phyloP scores from a whole-genome alignment of 148 eudicot genomes.

The Dysphania ambrosioides region DNA sequence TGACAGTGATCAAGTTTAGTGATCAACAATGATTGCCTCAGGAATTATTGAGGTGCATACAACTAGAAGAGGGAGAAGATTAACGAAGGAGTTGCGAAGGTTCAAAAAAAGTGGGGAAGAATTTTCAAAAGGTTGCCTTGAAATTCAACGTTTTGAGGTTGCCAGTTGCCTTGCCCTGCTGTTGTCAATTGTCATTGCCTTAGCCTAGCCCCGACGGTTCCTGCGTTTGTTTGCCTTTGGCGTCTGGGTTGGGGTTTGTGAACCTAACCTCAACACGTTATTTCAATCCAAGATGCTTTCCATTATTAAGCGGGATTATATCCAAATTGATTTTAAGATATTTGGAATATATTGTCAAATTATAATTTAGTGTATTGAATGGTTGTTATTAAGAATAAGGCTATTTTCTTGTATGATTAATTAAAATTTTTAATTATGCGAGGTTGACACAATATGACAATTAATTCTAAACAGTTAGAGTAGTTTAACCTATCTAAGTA shows the following conservation, averaged over 20 bases:
- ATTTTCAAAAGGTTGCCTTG: background rate
- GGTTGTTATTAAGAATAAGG: too few species aligned
- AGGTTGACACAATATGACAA: too few species aligned
- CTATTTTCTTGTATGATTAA: too few species aligned
- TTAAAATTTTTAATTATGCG: too few species aligned
- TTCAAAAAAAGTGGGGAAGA: background rate
- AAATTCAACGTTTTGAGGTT: background rate
- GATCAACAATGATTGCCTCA: background rate
- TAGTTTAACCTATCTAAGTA: too few species aligned
- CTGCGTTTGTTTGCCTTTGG: background rate
- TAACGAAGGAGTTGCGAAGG: slow-evolving; percentile 8
- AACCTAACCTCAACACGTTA: background rate
- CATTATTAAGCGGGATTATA: too few species aligned
- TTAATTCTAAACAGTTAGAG: too few species aligned
- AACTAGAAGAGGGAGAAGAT: background rate
- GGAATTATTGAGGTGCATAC: background rate
- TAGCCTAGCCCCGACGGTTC: background rate
- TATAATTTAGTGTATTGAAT: too few species aligned
- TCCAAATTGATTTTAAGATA: too few species aligned
- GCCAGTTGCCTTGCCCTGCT: too few species aligned
- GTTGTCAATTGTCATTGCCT: background rate
- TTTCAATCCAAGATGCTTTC: background rate
- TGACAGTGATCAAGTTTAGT: background rate
- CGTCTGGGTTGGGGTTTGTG: background rate
- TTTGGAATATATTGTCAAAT: too few species aligned